Evolutionary conservation across 2,329 filamentous ascomycete species (phyloP), one percentile per base, ranked within the genome.

Genomic region (Penicillium concentricum): DNA sequence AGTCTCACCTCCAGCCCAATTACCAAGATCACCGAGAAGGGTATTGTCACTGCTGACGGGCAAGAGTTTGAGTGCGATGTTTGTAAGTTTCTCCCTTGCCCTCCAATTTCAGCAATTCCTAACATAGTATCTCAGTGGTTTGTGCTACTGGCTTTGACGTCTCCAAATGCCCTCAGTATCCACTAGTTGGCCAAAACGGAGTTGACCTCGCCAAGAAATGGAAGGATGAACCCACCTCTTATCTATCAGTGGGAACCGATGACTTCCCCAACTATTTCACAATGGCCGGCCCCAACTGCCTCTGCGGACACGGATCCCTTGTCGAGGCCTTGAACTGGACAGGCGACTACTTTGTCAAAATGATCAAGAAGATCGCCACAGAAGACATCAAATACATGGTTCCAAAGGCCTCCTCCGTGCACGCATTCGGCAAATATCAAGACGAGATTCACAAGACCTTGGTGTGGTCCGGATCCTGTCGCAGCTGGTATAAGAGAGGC

Each of bases 401-500:
- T 26, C 76, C 81, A 1, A 79, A 59, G 38, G 76, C 34, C 10
- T 48, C 45, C 0, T 48, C 45, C 1, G 45, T 82, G 26, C 67
- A 74, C 22, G 80, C 82, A 57, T 83, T 81, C 63, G 72, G 71
- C 41, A 73, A 70, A 26, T 82, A 80, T 64, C 74, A 77, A 34
- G 73, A 77, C 39, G 74, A 76, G 49, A 80, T 82, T 61, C 80
- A 83, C 65, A 73, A 76, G 60, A 66, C 72, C 3, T 54, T 67
- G 26, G 63, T 64, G 9, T 67, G 64, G 64, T 62, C 64, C 2
- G 63, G 61, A 18, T 50, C 59, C 10, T 84, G 82, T 67, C 77
- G 76, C 57, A 81, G 78, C 51, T 84, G 82, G 82, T 85, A 84
- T 66, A 80, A 81, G 65, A 74, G 76, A 32, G 73, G 74, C 37